Conservation (phyloP, 2,329 filamentous ascomycete species). For the Pyrenochaeta sp. region DNA sequence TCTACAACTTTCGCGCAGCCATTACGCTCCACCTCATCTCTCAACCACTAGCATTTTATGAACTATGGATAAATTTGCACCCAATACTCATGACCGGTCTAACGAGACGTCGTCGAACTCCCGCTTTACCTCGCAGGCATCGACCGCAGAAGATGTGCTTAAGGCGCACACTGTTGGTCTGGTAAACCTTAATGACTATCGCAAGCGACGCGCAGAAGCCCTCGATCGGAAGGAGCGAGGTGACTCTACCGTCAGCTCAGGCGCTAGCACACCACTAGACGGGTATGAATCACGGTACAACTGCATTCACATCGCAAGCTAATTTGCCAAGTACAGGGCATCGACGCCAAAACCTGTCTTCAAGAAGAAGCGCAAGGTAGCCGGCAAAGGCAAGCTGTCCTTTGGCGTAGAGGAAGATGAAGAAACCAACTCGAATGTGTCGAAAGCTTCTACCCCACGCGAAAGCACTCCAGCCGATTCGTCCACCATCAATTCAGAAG, state of each 20-base stretch:
- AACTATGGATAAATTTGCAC: slow-evolving; percentile 42
- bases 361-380: slow-evolving; percentile 66
- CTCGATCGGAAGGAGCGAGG: slow-evolving; percentile 89
- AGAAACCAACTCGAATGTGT: slow-evolving; percentile 58
- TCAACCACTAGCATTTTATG: background rate
- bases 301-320: slow-evolving; percentile 46
- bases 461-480: slow-evolving; percentile 50
- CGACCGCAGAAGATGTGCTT: slow-evolving; percentile 80
- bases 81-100: slow-evolving; percentile 28
- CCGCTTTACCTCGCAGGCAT: slow-evolving; percentile 78
- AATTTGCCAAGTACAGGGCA: slow-evolving; percentile 66
- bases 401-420: slow-evolving; percentile 76
- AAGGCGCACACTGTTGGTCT: slow-evolving; percentile 90
- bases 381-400: slow-evolving; percentile 69
- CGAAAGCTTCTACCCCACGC: slow-evolving; percentile 50
- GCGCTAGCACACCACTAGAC: slow-evolving; percentile 64
- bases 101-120: slow-evolving; percentile 48
- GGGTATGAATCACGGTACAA: slow-evolving; percentile 59
- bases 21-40: background rate
- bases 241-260: slow-evolving; percentile 68
- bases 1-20: slow-evolving; percentile 1
- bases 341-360: slow-evolving; percentile 57
- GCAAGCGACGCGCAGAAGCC: slow-evolving; percentile 94
- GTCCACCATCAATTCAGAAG: slow-evolving; percentile 44
- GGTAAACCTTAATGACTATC: slow-evolving; percentile 90